Evolutionary conservation across 805 yeast species (phyloP), one percentile per base, ranked within the genome.

Genomic region (Yamadazyma takamatsuzukensis): DNA sequence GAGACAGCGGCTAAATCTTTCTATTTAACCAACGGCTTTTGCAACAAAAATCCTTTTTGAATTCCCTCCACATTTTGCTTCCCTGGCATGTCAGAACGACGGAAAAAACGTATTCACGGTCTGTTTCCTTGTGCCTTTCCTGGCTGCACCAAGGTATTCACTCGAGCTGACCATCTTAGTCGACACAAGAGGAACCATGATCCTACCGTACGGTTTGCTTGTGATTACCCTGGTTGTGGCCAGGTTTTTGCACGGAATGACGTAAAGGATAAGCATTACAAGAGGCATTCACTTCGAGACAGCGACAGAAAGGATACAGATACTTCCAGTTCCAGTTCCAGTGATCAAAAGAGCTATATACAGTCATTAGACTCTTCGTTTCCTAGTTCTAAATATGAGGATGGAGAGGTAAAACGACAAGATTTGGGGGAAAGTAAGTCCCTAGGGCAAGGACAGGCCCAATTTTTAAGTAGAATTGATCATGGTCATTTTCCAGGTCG

Each of bases 171-270:
- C 47, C 83, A 78, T 53, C 53, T 78, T n/a, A 61, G 78, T 5
- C 58, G 85, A 25, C 85, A 78, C 49, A 67, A 74, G 44, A 59
- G 76, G 34, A 78, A 78, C 48, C 85, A 78, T 37, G 44, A 41
- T 27, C 48, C 51, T 10, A 16, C 32, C 12, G 21, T 14, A 11
- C 29, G 32, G 15, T 30, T 35, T 18, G 19, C 25, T 3, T 52
- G 57, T 25, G 6, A 31, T 4, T 43, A 45, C 42, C 46, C 49
- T 11, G 44, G 45, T 5, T 52, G 57, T 34, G 27, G 33, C 10
- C 41, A 35, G 18, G 25, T 23, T 9, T 52, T 52, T 30, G 28
- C 40, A 8, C 35, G 57, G 18, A 48, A 40, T 16, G 57, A 52
- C 30, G 47, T 50, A 3, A 39, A 34, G 27, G 54, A 50, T 14